Conservation (phyloP, 306 rosid species). For the Myrica gale region DNA sequence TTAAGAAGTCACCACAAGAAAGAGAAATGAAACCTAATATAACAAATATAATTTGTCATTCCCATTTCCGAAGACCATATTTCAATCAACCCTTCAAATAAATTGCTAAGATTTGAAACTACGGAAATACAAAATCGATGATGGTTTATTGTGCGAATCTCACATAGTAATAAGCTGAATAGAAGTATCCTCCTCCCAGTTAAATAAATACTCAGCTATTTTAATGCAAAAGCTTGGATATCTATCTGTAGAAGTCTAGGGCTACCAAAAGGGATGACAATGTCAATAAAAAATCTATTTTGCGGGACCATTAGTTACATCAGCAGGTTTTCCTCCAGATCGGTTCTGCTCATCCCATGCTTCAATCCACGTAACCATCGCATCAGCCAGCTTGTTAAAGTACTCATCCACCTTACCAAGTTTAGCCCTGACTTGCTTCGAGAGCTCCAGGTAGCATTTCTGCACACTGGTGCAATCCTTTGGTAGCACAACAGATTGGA, state of each 20-base stretch:
- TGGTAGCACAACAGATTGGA: constrained; percentile 60
- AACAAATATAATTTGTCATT: constrained; percentile 4
- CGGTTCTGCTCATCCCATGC: constrained; percentile 80
- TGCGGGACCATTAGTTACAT: constrained; percentile 29
- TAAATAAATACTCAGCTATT: constrained; percentile 30
- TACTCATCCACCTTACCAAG: constrained; percentile 75
- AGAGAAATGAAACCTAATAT: too few relatives aligned
- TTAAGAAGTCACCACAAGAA: not conserved
- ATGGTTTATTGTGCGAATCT: constrained; percentile 34
- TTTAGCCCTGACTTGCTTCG: constrained; percentile 71
- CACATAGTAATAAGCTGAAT: constrained; percentile 15
- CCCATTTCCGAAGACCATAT: constrained; percentile 14
- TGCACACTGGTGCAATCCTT: constrained; percentile 71
- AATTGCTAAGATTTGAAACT: constrained; percentile 19
- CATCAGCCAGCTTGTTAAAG: constrained; percentile 69
- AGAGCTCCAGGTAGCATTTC: constrained; percentile 73
- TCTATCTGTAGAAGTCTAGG: constrained; percentile 19
- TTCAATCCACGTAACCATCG: constrained; percentile 84
- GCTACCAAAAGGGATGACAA: constrained; percentile 21
- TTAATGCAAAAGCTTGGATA: constrained; percentile 32
- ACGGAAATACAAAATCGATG: constrained; percentile 15
- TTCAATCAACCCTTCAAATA: constrained; percentile 6
- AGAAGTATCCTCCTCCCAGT: constrained; percentile 34
- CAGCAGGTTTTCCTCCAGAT: constrained; percentile 38
- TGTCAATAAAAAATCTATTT: constrained; percentile 32